A percentile compares a stretch with the other conserved stretches of the same genome.
phyloP scores from a whole-genome alignment of 2,329 filamentous ascomycete species.

The Cladophialophora immunda region DNA sequence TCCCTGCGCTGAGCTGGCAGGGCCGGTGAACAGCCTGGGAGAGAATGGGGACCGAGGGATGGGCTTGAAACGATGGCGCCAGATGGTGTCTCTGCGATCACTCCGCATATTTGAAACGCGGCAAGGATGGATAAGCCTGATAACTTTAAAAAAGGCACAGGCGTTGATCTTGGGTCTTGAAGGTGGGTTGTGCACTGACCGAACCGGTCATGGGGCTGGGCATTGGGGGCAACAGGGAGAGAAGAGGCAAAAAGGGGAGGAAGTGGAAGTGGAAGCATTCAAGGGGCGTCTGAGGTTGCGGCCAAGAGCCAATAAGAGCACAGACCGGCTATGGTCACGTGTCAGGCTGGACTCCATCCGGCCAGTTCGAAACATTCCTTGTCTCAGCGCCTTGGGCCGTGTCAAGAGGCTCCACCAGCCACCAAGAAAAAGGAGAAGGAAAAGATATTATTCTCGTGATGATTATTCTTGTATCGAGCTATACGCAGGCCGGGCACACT shows the following conservation, averaged over 20 bases:
- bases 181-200: not conserved
- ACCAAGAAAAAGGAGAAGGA: not conserved
- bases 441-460: not conserved
- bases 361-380: conserved; percentile 14
- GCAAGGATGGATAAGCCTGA: conserved; percentile 2
- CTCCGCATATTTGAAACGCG: conserved; percentile 29
- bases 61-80: conserved; percentile 28
- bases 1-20: not conserved
- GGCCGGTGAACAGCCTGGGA: not conserved
- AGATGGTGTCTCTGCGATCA: not conserved
- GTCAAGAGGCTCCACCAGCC: not conserved
- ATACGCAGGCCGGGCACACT: conserved; percentile 34
- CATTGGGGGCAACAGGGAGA: not conserved
- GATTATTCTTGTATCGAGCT: conserved; percentile 17
- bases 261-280: conserved; percentile 1
- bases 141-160: conserved; percentile 15
- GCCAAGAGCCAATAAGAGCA: not conserved
- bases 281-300: conserved; percentile 3
- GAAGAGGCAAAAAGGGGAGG: not conserved
- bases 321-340: not conserved
- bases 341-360: conserved; percentile 18
- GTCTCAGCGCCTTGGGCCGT: conserved; percentile 10
- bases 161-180: conserved; percentile 5
- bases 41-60: conserved; percentile 2
- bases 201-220: not conserved